These are phyloP conservation scores for Nyssa sinensis DNA, from an alignment of 148 eudicot genomes.

Conservation along the genomic window DNA sequence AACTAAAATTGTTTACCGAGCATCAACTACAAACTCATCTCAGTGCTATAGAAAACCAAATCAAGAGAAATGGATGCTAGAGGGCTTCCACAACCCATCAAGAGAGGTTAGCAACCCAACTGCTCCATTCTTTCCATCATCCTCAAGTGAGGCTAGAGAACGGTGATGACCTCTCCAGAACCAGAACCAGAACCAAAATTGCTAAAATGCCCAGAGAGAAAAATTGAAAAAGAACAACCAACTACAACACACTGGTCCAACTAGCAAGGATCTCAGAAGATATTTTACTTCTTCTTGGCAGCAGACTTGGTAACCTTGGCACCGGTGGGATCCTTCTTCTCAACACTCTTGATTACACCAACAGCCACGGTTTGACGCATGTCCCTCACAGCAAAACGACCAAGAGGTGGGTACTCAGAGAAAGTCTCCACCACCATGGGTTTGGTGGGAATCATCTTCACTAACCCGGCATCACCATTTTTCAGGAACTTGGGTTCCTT, in stretches of 20 bases:
- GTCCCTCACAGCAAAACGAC: slow-evolving; percentile 33
- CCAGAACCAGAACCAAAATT: neutral
- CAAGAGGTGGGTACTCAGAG: slow-evolving; percentile 29
- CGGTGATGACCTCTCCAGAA: neutral
- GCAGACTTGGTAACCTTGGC: slow-evolving; percentile 38
- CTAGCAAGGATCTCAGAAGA: neutral
- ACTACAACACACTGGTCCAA: neutral
- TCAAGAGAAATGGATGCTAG: neutral
- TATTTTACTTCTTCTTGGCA: slow-evolving; percentile 24
- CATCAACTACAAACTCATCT: neutral
- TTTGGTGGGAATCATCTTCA: slow-evolving; percentile 36
- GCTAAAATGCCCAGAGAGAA: neutral
- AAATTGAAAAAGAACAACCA: neutral
- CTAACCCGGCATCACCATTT: slow-evolving; percentile 30
- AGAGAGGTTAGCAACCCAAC: too few relatives aligned
- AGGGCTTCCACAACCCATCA: neutral
- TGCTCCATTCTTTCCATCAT: neutral
- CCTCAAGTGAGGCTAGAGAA: slow-evolving; percentile 16
- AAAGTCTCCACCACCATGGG: slow-evolving; percentile 38
- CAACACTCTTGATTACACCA: slow-evolving; percentile 30
- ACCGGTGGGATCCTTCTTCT: slow-evolving; percentile 34
- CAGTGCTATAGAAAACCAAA: neutral
- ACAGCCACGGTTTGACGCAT: slow-evolving; percentile 33
- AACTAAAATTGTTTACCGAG: neutral
- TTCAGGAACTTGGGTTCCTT: slow-evolving; percentile 32